Percentiles rank a stretch among this genome's conserved stretches.
These are phyloP conservation scores for Trichomonas tenax DNA, from an alignment of 208 protist species.

Conservation along the genomic window DNA sequence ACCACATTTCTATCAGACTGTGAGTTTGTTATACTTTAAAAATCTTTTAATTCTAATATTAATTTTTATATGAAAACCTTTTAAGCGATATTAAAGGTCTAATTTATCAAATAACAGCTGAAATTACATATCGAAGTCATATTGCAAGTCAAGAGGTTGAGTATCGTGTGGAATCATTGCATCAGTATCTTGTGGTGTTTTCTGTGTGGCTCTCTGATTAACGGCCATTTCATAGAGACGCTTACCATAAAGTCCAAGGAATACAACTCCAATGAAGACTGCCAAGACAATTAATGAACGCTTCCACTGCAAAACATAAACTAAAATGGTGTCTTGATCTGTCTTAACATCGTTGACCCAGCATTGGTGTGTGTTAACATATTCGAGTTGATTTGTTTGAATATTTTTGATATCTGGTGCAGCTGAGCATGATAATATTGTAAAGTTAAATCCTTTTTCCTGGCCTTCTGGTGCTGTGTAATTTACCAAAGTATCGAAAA, in stretches of 20 bases:
- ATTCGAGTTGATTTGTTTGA: neutral
- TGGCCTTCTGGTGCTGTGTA: too few relatives aligned
- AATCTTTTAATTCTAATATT: too few relatives aligned
- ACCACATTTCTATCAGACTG: too few relatives aligned
- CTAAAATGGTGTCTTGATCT: neutral
- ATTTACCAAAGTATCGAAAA: too few relatives aligned
- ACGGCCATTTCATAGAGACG: neutral
- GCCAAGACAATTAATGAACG: neutral
- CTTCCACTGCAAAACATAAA: neutral
- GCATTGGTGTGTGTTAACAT: neutral
- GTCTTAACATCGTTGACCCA: neutral
- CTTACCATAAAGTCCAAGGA: neutral
- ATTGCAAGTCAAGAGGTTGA: neutral
- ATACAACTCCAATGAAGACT: neutral
- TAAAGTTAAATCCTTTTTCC: too few relatives aligned
- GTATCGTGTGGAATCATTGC: neutral
- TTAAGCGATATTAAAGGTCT: too few relatives aligned
- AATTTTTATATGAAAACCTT: too few relatives aligned
- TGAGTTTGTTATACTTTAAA: too few relatives aligned
- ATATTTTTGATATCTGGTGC: too few relatives aligned
- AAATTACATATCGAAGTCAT: neutral
- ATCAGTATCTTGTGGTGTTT: neutral
- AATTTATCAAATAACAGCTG: neutral
- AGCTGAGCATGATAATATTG: too few relatives aligned
- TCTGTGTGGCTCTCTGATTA: neutral